These are phyloP conservation scores for Apiospora marii DNA, from an alignment of 2,329 filamentous ascomycete genomes.

Conservation along the genomic window DNA sequence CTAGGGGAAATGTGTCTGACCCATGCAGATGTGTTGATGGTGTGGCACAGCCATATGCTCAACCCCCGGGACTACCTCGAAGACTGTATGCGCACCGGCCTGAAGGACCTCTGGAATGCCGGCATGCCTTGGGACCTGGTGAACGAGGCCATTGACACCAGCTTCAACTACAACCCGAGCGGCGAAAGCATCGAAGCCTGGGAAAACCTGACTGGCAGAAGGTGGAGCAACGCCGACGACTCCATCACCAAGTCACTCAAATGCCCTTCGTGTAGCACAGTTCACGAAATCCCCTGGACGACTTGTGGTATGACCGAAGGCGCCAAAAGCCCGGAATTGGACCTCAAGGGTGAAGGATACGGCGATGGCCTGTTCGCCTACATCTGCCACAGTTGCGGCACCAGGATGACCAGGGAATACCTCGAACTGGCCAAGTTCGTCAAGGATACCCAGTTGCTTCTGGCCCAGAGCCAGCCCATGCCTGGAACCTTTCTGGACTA, in stretches of 20 bases:
- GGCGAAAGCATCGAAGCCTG: conserved; percentile 56
- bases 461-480: conserved; percentile 61
- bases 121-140: conserved; percentile 73
- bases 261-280: conserved; percentile 62
- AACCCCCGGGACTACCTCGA: conserved; percentile 79
- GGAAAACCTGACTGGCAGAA: conserved; percentile 52
- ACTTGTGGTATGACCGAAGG: conserved; percentile 51
- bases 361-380: conserved; percentile 63
- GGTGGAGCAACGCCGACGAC: conserved; percentile 69
- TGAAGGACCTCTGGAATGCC: conserved; percentile 64
- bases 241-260: conserved; percentile 52
- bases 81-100: conserved; percentile 69
- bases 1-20: conserved; percentile 32
- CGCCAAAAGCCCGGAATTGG: conserved; percentile 43
- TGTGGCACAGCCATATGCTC: conserved; percentile 82
- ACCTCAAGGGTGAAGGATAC: conserved; percentile 62
- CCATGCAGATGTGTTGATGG: conserved; percentile 73
- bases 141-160: conserved; percentile 63
- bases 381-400: conserved; percentile 60
- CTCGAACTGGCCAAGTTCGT: conserved; percentile 70
- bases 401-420: conserved; percentile 61
- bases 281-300: conserved; percentile 66
- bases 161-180: conserved; percentile 63
- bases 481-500: conserved; percentile 71
- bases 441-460: conserved; percentile 59